A percentile compares a stretch with the other conserved stretches of the same genome.
phyloP scores from a whole-genome alignment of 2,329 filamentous ascomycete genomes.

The Aspergillus vadensis region DNA sequence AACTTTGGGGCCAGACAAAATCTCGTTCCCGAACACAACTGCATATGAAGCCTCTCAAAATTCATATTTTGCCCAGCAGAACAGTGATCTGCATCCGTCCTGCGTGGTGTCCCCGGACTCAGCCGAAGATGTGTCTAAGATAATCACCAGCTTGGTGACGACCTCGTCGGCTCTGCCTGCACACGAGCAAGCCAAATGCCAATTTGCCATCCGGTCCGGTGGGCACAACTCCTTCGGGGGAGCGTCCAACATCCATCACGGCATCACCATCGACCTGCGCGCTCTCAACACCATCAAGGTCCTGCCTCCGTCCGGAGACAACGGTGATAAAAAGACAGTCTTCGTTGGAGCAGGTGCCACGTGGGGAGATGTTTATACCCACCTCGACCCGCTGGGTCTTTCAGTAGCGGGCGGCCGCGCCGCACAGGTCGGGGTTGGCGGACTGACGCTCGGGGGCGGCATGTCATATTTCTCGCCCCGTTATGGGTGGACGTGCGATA shows the following conservation, averaged over 20 bases:
- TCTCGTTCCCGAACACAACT: no score
- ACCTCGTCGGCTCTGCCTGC: no score
- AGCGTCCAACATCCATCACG: background rate
- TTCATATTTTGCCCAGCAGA: no score
- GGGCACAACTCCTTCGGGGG: background rate
- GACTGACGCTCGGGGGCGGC: constrained; percentile 22
- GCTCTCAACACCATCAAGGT: constrained; percentile 14
- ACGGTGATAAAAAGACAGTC: background rate
- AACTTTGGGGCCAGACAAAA: no score
- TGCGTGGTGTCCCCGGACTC: no score
- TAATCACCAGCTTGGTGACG: no score
- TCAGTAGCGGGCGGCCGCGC: constrained; percentile 28
- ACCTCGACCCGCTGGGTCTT: constrained; percentile 21
- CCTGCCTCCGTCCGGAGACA: background rate
- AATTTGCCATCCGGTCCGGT: background rate
- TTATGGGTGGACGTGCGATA: constrained; percentile 31
- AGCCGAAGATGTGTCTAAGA: no score
- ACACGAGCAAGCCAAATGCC: background rate
- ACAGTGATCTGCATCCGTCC: no score
- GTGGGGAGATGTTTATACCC: constrained; percentile 18
- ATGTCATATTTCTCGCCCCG: constrained; percentile 21
- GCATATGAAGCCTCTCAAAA: no score
- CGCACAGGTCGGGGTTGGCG: constrained; percentile 29
- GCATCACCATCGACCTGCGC: background rate
- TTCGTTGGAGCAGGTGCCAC: constrained; percentile 16